Percentiles rank a stretch among this genome's conserved stretches.
Evolutionary conservation across 768 basidiomycete genomes (phyloP).

Genomic region (Cystobasidiopsis lactophilus): DNA sequence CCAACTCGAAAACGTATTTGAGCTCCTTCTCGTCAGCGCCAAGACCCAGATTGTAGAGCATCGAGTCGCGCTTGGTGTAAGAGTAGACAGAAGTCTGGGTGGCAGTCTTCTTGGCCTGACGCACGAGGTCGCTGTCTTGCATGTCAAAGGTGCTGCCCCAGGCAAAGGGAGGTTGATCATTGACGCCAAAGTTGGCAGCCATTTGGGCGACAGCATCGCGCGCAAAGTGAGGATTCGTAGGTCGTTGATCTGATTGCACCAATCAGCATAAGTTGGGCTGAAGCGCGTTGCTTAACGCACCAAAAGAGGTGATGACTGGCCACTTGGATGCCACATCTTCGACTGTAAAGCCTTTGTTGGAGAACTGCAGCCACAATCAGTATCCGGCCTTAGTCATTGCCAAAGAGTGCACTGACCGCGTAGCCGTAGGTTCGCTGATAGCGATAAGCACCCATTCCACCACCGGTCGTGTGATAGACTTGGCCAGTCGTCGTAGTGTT

Average conservation of each 20-base stretch:
- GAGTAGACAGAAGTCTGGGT: constrained; percentile 45
- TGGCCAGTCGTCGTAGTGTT: constrained; percentile 46
- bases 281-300: constrained; percentile 39
- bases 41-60: constrained; percentile 83
- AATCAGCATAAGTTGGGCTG: no score
- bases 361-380: constrained; percentile 41
- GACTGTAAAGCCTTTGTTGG: constrained; percentile 47
- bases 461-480: constrained; percentile 69
- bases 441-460: constrained; percentile 75
- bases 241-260: no score
- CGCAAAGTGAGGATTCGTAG: constrained; percentile 54
- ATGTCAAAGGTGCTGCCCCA: constrained; percentile 31
- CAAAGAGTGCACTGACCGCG: constrained; percentile 24
- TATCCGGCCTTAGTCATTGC: no score
- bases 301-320: constrained; percentile 64
- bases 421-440: constrained; percentile 81
- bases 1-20: constrained; percentile 72
- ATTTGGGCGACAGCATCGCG: no score
- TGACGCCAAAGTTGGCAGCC: no score
- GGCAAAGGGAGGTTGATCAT: no score
- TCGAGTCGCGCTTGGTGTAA: constrained; percentile 74
- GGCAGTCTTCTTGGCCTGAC: constrained; percentile 47
- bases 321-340: constrained; percentile 64
- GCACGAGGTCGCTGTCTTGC: constrained; percentile 63
- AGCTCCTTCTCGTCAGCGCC: constrained; percentile 85